phyloP scores from a whole-genome alignment of 495 filamentous ascomycete species.

The Pseudoneurospora amorphoporcata region DNA sequence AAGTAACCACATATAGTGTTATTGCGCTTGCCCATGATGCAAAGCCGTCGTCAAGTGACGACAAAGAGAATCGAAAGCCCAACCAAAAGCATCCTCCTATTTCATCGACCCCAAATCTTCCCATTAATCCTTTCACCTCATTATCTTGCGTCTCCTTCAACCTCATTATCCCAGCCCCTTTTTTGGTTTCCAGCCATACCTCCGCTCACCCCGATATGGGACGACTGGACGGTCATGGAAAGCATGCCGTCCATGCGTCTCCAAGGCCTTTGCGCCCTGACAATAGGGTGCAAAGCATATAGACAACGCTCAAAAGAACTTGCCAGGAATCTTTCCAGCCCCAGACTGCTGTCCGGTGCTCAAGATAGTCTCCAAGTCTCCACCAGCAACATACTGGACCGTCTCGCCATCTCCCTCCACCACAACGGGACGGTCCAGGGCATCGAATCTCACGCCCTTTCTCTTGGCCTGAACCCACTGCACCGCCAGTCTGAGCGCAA shows the following conservation, averaged over 20 bases:
- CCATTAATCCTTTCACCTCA: neutral
- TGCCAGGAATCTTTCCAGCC: constrained; percentile 34
- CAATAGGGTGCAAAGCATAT: neutral
- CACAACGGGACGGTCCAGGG: constrained; percentile 45
- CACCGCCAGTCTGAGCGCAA: constrained; percentile 40
- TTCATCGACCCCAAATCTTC: neutral
- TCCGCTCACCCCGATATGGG: neutral
- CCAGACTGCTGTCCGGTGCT: constrained; percentile 17
- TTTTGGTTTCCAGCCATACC: neutral
- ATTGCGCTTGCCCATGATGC: neutral
- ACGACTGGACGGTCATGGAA: neutral
- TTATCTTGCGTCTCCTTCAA: neutral
- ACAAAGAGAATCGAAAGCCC: neutral
- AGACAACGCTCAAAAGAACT: constrained; percentile 34
- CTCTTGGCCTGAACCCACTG: constrained; percentile 42
- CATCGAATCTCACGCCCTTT: constrained; percentile 47
- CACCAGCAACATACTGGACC: constrained; percentile 6
- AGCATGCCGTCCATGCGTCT: neutral
- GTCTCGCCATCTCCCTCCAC: constrained; percentile 13
- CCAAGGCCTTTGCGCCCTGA: neutral
- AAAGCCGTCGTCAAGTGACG: neutral
- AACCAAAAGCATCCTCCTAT: neutral
- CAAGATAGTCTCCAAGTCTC: constrained; percentile 9
- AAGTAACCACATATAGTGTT: neutral
- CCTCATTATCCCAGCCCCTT: neutral